Base-by-base conservation (phyloP, 2,329 filamentous ascomycete genomes). In the Aspergillus costaricaensis region DNA sequence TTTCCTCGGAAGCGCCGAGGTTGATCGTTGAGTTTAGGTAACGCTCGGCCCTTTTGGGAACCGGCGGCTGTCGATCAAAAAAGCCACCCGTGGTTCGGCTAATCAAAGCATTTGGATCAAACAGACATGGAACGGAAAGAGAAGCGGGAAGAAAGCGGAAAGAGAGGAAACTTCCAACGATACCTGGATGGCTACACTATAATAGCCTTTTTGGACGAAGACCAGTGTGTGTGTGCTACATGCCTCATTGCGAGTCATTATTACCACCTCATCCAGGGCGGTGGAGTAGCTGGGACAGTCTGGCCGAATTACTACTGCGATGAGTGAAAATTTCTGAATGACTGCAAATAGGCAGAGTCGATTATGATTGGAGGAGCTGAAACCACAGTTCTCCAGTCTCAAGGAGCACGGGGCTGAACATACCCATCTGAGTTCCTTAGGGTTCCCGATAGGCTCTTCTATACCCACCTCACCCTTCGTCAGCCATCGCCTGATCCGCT, bases 261-360 rank as follows among this genome's bases (percentile, higher is more conserved):
- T 6, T 15, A 30, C 7, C 7, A 50, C 17, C n/a, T 44, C 53
- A 55, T 15, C 39, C 53, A 23, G 39, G 14, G n/a, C 30, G 12
- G 53, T 55, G 53, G 53, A 47, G 39, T 27, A 36, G 39, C 39
- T 55, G 53, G 39, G 21, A 25, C 17, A 55, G 25, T n/a, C 12
- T 21, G 39, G 53, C 53, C 17, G 53, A 5, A 5, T 19, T 43
- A 43, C 32, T 36, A 30, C 32, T 36, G 32, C 32, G 32, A 36
- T 17, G 38, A 41, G 39, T 47, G 15, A 27, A 30, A 50, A 30
- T 15, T 50, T 32, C 15, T 50, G 3, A 50, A 17, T 19, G 25
- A 50, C 25, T 32, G 25, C 8, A 10, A 50, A 21, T 50, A 19
- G 17, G 25, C 25, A 50, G 32, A 12, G 32, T 36, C 30, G n/a